phyloP scores from a whole-genome alignment of 805 yeast species.

The Wickerhamomyces silvicola region DNA sequence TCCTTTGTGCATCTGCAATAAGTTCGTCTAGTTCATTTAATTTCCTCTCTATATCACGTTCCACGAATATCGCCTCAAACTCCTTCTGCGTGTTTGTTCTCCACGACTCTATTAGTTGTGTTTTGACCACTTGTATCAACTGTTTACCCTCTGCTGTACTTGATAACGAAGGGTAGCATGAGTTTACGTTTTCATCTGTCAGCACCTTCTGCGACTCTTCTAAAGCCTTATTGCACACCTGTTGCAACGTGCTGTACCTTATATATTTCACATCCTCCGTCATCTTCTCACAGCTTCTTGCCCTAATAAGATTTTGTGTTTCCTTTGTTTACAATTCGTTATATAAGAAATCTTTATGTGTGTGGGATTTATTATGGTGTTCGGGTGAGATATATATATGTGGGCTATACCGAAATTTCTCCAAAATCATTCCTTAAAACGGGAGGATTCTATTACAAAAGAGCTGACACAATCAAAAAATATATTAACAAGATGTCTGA shows the following conservation, averaged over 20 bases:
- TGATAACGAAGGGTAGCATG: constrained; percentile 48
- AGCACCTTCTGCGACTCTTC: constrained; percentile 44
- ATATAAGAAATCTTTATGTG: background rate
- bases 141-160: constrained; percentile 33
- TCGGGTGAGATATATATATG: no score
- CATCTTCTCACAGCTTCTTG: constrained; percentile 14
- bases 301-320: background rate
- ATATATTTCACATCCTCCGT: constrained; percentile 17
- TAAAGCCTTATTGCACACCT: constrained; percentile 44
- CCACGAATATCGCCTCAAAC: constrained; percentile 44
- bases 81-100: constrained; percentile 35
- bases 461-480: background rate
- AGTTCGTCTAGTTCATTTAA: constrained; percentile 40
- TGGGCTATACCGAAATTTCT: no score
- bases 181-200: constrained; percentile 38
- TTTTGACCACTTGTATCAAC: constrained; percentile 37
- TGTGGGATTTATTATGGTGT: no score
- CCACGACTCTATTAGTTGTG: constrained; percentile 44
- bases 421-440: no score
- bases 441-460: no score
- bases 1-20: constrained; percentile 28
- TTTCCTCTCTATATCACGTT: constrained; percentile 34
- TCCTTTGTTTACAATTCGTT: constrained; percentile 3
- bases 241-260: constrained; percentile 40
- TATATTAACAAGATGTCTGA: constrained; percentile 28